Percentiles rank a stretch among this genome's conserved stretches.
Evolutionary conservation across 2,329 filamentous ascomycete species (phyloP).

Genomic region (Gaeumannomyces sp.): DNA sequence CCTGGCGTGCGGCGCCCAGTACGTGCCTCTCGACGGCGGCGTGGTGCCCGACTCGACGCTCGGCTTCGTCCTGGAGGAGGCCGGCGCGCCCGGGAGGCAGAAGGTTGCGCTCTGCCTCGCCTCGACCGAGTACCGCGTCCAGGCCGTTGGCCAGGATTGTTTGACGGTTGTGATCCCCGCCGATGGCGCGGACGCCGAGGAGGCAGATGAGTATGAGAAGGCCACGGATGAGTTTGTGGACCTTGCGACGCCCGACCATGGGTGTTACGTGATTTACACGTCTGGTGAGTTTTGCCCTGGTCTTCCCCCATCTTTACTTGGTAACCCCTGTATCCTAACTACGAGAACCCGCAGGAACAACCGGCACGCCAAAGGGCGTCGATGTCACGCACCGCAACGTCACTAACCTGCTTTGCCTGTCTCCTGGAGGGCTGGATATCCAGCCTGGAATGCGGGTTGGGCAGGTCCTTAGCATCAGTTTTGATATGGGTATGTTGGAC

Average conservation of each 20-base stretch:
- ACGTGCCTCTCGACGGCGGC: conserved; percentile 53
- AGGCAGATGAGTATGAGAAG: conserved; percentile 1
- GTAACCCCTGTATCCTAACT: background rate
- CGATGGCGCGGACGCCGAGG: background rate
- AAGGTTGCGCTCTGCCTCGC: conserved; percentile 39
- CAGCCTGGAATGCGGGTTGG: conserved; percentile 43
- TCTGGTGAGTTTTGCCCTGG: conserved; percentile 25
- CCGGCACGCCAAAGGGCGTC: conserved; percentile 30
- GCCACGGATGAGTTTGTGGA: conserved; percentile 9
- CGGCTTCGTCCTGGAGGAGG: conserved; percentile 41
- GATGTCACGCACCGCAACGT: conserved; percentile 20
- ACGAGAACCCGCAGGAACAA: conserved; percentile 34
- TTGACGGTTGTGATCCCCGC: conserved; percentile 8
- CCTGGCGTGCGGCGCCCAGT: conserved; percentile 51
- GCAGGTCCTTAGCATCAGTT: conserved; percentile 51
- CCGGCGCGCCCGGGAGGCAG: conserved; percentile 24
- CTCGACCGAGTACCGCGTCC: conserved; percentile 10
- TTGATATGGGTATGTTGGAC: conserved; percentile 50
- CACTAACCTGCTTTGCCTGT: conserved; percentile 37
- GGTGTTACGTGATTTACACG: conserved; percentile 48
- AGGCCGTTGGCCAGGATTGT: conserved; percentile 4
- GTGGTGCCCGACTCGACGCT: conserved; percentile 43
- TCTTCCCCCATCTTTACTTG: background rate
- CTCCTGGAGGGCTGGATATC: conserved; percentile 38
- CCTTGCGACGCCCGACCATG: conserved; percentile 23